Evolutionary conservation across 2,329 filamentous ascomycete genomes (phyloP), one percentile per base, ranked within the genome.

Genomic region (Fusarium fujikuroi): DNA sequence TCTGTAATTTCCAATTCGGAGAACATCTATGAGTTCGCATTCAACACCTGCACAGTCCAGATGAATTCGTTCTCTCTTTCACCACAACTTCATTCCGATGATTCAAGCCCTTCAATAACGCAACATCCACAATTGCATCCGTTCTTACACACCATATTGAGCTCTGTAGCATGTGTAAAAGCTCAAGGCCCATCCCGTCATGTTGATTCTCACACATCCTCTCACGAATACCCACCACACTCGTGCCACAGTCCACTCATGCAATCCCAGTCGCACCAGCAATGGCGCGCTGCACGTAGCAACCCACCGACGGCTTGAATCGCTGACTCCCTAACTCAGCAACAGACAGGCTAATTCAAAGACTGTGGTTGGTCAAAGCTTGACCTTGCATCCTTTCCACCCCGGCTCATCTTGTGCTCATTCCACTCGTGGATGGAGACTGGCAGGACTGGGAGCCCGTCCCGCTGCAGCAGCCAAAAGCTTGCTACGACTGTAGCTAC

Each of bases 281-380:
- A 72, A 74, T 74, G 71, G 70, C 67, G 70, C 66, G 63, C 71
- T 73, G 69, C 65, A 73, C 66, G 64, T 60, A 72, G 68, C 66
- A 65, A 69, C 65, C 66, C 72, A 74, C 75, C 64, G 63, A 68
- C 60, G 50, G 60, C 69, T 70, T 72, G 69, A 77, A 77, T 74
- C 70, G 64, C 60, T 60, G 69, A 76, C 75, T 77, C 75, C 76
- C 76, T 63, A 77, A 77, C 76, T 77, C 69, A 77, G 76, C 74
- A 77, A 77, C 74, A 70, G 66, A 75, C 74, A 74, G 74, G 56
- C 60, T 61, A 61, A 75, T 70, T 69, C 60, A 58, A 69, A 64
- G 23, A 4, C 21, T 69, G n/a, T 75, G 74, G 65, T 76, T 76
- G 75, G 75, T 53, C 62, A 49, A 52, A 37, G 40, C 72, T 62